phyloP scores from a whole-genome alignment of 768 basidiomycete species.

The Lactarius sanguifluus region DNA sequence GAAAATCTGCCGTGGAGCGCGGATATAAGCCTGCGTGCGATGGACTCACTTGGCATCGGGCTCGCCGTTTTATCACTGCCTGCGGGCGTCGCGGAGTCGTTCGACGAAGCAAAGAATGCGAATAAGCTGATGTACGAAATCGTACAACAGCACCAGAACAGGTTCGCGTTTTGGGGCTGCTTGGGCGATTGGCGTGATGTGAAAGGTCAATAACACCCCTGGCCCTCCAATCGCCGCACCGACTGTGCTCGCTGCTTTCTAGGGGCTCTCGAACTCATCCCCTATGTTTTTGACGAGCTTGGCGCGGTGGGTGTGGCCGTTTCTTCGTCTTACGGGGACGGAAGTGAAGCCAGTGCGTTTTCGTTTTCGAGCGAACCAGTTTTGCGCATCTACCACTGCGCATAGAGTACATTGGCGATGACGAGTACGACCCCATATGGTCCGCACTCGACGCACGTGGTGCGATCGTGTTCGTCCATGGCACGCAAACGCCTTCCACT shows the following conservation, averaged over 20 bases:
- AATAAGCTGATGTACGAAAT: constrained; percentile 52
- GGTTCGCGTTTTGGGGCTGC: constrained; percentile 72
- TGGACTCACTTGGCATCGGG: constrained; percentile 60
- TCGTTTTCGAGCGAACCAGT: neutral
- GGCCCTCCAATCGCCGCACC: neutral
- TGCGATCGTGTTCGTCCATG: constrained; percentile 71
- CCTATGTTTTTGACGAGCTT: constrained; percentile 59
- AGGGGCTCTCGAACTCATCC: constrained; percentile 63
- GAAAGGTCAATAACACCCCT: constrained; percentile 44
- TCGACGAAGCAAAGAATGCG: constrained; percentile 41
- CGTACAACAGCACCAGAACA: constrained; percentile 47
- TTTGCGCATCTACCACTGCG: neutral
- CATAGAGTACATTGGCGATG: constrained; percentile 65
- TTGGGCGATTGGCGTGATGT: constrained; percentile 61
- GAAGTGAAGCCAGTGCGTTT: constrained; percentile 50
- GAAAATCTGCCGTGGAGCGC: constrained; percentile 68
- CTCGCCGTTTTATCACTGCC: constrained; percentile 68
- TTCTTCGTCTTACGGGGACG: constrained; percentile 65
- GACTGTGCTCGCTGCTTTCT: neutral
- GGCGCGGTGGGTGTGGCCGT: constrained; percentile 64
- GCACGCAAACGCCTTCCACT: constrained; percentile 63
- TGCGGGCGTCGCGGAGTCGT: constrained; percentile 46
- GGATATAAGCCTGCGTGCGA: constrained; percentile 55
- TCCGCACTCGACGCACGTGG: constrained; percentile 59
- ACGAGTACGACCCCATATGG: constrained; percentile 65